Conservation (phyloP, 73 alveolate genomes). For the Paramecium pentaurelia region DNA sequence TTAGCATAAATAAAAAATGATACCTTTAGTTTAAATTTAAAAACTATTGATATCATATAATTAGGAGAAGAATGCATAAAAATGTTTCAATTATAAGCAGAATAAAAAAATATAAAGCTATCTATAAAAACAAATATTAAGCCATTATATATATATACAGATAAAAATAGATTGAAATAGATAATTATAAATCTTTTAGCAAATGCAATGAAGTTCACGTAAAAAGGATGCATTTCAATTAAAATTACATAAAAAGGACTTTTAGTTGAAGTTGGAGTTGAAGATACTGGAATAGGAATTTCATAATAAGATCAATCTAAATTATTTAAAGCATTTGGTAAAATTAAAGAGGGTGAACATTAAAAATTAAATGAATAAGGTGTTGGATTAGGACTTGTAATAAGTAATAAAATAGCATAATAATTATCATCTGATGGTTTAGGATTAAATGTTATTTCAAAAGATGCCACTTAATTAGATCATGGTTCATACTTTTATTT, state of each 20-base stretch:
- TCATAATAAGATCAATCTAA: slow-evolving; percentile 12
- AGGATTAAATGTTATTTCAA: background rate
- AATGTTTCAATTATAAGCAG: slow-evolving; percentile 54
- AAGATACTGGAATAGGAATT: slow-evolving; percentile 70
- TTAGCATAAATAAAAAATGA: slow-evolving; percentile 46
- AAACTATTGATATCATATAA: background rate
- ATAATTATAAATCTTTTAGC: slow-evolving; percentile 61
- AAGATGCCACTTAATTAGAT: background rate
- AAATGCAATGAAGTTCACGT: slow-evolving; percentile 65
- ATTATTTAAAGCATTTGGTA: slow-evolving; percentile 63
- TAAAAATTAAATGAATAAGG: slow-evolving; percentile 22
- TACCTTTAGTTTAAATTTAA: background rate
- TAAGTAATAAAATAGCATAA: background rate
- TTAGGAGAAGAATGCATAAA: background rate
- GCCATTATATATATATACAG: background rate
- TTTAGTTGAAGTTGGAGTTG: slow-evolving; percentile 38
- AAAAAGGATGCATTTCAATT: slow-evolving; percentile 51
- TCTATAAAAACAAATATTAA: background rate
- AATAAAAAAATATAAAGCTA: slow-evolving; percentile 16
- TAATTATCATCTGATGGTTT: background rate
- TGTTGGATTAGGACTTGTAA: slow-evolving; percentile 27
- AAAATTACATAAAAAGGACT: background rate
- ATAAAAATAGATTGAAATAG: slow-evolving; percentile 55
- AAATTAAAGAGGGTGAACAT: background rate
- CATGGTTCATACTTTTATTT: background rate